phyloP scores from a whole-genome alignment of 768 basidiomycete species.

The Rhizopogon vinicolor region DNA sequence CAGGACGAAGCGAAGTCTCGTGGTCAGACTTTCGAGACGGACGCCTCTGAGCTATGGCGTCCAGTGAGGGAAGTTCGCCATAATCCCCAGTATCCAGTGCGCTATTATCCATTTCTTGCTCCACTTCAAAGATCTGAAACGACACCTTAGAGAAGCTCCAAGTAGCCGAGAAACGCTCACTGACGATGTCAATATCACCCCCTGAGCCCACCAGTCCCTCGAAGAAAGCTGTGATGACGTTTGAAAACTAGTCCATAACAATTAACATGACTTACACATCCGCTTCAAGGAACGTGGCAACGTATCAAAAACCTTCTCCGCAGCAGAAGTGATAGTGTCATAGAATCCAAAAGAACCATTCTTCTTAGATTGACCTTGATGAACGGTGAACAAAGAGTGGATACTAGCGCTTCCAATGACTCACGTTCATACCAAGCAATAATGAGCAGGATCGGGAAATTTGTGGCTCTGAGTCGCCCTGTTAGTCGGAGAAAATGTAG shows the following conservation, averaged over 20 bases:
- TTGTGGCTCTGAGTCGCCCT: constrained; percentile 51
- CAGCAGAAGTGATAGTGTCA: constrained; percentile 64
- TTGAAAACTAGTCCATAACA: not conserved
- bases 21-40: constrained; percentile 27
- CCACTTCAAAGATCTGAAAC: constrained; percentile 71
- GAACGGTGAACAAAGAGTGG: not conserved
- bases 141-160: not conserved
- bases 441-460: constrained; percentile 74
- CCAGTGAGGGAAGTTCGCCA: constrained; percentile 17
- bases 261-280: constrained; percentile 48
- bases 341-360: constrained; percentile 61
- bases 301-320: constrained; percentile 68
- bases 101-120: constrained; percentile 57
- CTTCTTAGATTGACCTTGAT: constrained; percentile 54
- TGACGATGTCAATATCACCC: constrained; percentile 70
- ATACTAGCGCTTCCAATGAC: not conserved
- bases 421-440: constrained; percentile 83
- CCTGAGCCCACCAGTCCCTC: constrained; percentile 73
- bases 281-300: constrained; percentile 74
- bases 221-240: constrained; percentile 52
- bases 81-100: constrained; percentile 51
- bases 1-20: constrained; percentile 20
- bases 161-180: constrained; percentile 12
- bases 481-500: not conserved
- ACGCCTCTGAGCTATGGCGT: constrained; percentile 23